Conservation (phyloP, 2,329 filamentous ascomycete genomes). For the Stagonosporopsis cucurbitacearum region DNA sequence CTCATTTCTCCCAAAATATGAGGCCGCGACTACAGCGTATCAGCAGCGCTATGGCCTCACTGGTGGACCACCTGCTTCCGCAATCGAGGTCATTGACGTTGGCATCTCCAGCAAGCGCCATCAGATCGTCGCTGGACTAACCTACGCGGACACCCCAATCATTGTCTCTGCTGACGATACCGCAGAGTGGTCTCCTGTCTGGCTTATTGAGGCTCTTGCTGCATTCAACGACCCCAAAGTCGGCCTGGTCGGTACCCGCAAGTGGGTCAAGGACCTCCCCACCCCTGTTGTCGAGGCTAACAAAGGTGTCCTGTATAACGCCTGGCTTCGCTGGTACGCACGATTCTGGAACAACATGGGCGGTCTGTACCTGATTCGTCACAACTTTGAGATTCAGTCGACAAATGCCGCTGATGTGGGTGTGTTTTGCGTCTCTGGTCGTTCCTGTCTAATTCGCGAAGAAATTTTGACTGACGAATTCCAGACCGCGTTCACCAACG, state of each 20-base stretch:
- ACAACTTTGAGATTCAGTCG: slow-evolving; percentile 43
- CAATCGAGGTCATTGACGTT: slow-evolving; percentile 16
- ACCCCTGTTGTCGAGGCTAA: background rate
- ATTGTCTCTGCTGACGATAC: slow-evolving; percentile 29
- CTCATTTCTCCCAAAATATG: slow-evolving; percentile 1
- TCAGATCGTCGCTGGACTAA: slow-evolving; percentile 22
- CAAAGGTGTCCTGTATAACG: background rate
- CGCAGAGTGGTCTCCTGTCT: slow-evolving; percentile 24
- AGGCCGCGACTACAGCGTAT: slow-evolving; percentile 14
- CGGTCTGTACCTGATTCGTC: slow-evolving; percentile 39
- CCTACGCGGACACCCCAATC: slow-evolving; percentile 17
- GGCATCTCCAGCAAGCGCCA: slow-evolving; percentile 29
- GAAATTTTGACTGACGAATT: slow-evolving; percentile 34
- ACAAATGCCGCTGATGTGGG: slow-evolving; percentile 43
- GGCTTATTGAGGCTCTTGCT: slow-evolving; percentile 24
- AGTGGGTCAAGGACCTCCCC: slow-evolving; percentile 29
- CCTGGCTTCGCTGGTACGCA: slow-evolving; percentile 1
- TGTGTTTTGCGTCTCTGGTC: slow-evolving; percentile 43
- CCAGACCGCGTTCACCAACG: slow-evolving; percentile 25
- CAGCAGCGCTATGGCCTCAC: slow-evolving; percentile 13
- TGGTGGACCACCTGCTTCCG: background rate
- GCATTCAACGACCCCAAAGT: slow-evolving; percentile 27
- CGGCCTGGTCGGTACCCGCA: slow-evolving; percentile 33
- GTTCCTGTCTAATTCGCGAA: slow-evolving; percentile 35
- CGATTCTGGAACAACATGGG: slow-evolving; percentile 35